phyloP scores from a whole-genome alignment of 352 stramenopile genomes.

The Phytophthora boehmeriae region DNA sequence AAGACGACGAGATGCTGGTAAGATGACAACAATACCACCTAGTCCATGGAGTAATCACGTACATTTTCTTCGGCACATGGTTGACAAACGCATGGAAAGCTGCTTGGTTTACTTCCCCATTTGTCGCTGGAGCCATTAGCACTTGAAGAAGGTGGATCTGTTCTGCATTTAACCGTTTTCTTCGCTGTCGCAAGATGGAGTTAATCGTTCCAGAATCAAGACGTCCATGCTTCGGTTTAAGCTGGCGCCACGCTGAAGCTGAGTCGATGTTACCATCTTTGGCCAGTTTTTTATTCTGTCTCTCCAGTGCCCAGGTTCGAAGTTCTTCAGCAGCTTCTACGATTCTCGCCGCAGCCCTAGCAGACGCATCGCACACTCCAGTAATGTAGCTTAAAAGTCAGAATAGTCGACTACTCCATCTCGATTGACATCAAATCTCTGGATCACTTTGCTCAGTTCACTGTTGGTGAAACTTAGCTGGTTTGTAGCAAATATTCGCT shows the following conservation, averaged over 20 bases:
- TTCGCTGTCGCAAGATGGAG: slow-evolving; percentile 62
- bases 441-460: slow-evolving; percentile 81
- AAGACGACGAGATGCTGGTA: slow-evolving; percentile 3
- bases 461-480: slow-evolving; percentile 75
- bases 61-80: slow-evolving; percentile 84
- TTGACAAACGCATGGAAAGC: slow-evolving; percentile 83
- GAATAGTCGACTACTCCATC: slow-evolving; percentile 80
- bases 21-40: no score
- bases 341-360: slow-evolving; percentile 57
- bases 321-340: slow-evolving; percentile 70
- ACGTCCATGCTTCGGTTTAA: slow-evolving; percentile 64
- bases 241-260: slow-evolving; percentile 64
- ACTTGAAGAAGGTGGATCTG: slow-evolving; percentile 67
- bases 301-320: slow-evolving; percentile 72
- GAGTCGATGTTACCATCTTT: slow-evolving; percentile 87
- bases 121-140: slow-evolving; percentile 63
- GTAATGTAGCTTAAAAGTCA: slow-evolving; percentile 84
- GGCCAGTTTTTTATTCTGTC: slow-evolving; percentile 75
- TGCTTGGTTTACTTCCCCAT: slow-evolving; percentile 66
- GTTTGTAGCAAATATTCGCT: slow-evolving; percentile 68
- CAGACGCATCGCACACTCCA: slow-evolving; percentile 67
- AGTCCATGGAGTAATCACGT: slow-evolving; percentile 10
- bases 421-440: slow-evolving; percentile 79
- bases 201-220: slow-evolving; percentile 63
- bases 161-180: slow-evolving; percentile 52